Evolutionary conservation across 148 eudicot genomes (phyloP).

Genomic region (Fagopyrum tataricum): DNA sequence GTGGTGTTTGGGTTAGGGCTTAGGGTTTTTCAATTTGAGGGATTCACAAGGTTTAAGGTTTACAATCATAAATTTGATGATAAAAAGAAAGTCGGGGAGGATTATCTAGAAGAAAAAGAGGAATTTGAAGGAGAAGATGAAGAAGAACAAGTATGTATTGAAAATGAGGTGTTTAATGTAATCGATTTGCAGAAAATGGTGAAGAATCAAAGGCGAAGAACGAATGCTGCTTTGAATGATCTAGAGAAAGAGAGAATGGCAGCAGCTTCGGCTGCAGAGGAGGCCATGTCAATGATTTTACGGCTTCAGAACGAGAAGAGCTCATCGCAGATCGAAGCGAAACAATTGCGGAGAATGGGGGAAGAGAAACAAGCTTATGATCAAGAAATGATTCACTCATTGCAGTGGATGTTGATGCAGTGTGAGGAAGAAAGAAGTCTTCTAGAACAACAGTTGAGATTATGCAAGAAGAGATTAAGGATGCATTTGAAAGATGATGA

Average conservation of each 20-base stretch:
- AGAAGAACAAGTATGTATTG: slow-evolving; percentile 16
- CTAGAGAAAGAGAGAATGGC: slow-evolving; percentile 75
- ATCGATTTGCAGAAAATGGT: slow-evolving; percentile 51
- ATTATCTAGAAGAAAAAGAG: slow-evolving; percentile 9
- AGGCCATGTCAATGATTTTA: slow-evolving; percentile 85
- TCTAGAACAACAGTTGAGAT: slow-evolving; percentile 50
- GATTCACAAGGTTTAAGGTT: slow-evolving; percentile 12
- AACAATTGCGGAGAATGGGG: slow-evolving; percentile 44
- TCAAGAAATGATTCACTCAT: slow-evolving; percentile 62
- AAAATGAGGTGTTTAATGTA: slow-evolving; percentile 44
- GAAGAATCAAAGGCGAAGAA: slow-evolving; percentile 41
- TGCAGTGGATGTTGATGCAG: slow-evolving; percentile 56
- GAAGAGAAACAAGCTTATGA: slow-evolving; percentile 74
- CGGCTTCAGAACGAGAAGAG: slow-evolving; percentile 73
- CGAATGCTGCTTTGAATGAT: slow-evolving; percentile 36
- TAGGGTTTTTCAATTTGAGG: slow-evolving; percentile 31
- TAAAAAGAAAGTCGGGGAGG: slow-evolving; percentile 1
- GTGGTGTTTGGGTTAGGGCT: slow-evolving; percentile 38
- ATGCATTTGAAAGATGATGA: slow-evolving; percentile 31
- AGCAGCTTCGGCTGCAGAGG: slow-evolving; percentile 65
- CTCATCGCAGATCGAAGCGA: slow-evolving; percentile 46
- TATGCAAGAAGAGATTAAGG: slow-evolving; percentile 35
- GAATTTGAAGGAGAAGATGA: slow-evolving; percentile 19
- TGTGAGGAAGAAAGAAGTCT: slow-evolving; percentile 52
- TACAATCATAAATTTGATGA: slow-evolving; percentile 14